A percentile compares a stretch with the other conserved stretches of the same genome.
These are phyloP conservation scores for Xerophyta viscosa DNA, from an alignment of 106 monocot genomes.

Conservation along the genomic window DNA sequence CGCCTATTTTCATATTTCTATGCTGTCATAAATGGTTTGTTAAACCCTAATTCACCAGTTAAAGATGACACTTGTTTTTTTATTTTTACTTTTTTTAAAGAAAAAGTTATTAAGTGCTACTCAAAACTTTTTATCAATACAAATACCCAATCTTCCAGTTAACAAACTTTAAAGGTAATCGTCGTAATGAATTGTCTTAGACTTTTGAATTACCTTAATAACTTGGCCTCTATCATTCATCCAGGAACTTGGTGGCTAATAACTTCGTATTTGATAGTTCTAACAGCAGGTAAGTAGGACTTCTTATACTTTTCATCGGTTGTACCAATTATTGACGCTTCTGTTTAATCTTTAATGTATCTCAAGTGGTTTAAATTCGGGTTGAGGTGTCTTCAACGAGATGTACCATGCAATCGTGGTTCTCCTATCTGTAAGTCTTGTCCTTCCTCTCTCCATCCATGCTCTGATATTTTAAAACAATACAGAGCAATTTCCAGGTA, in stretches of 20 bases:
- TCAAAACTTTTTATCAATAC: too few relatives aligned
- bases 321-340: background rate
- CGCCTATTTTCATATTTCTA: too few relatives aligned
- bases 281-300: constrained; percentile 46
- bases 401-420: constrained; percentile 49
- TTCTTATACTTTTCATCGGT: background rate
- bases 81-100: too few relatives aligned
- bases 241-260: constrained; percentile 90
- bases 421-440: constrained; percentile 54
- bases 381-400: constrained; percentile 75
- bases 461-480: background rate
- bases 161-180: background rate
- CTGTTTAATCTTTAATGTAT: background rate
- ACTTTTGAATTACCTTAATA: background rate
- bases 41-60: too few relatives aligned
- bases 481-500: background rate
- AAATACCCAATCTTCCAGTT: too few relatives aligned
- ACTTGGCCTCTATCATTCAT: background rate
- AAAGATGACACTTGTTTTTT: too few relatives aligned
- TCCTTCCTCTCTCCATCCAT: background rate
- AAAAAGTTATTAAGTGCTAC: too few relatives aligned
- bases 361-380: constrained; percentile 50
- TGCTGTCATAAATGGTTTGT: too few relatives aligned
- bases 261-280: constrained; percentile 65
- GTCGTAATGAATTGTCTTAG: background rate